phyloP scores from a whole-genome alignment of 148 eudicot species.

The Rhododendron molle region DNA sequence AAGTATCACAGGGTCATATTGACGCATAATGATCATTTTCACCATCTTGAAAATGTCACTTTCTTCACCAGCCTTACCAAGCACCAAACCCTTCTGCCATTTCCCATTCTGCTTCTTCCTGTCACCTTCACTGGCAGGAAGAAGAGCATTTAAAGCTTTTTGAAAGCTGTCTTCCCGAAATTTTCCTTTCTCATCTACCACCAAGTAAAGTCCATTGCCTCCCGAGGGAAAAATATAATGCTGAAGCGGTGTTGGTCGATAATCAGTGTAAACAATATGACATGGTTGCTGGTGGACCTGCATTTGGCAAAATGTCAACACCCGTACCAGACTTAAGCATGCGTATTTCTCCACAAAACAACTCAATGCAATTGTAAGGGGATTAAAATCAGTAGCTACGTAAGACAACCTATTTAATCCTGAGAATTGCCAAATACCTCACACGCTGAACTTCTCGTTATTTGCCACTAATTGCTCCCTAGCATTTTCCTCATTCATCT shows the following conservation, averaged over 20 bases:
- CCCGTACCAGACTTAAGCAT: constrained; percentile 14
- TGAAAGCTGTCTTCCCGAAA: constrained; percentile 99
- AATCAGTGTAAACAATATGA: constrained; percentile 97
- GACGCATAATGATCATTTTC: constrained; percentile 93
- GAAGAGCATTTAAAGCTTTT: constrained; percentile 91
- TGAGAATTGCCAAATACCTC: not conserved
- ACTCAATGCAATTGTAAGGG: not conserved
- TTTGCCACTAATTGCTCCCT: not conserved
- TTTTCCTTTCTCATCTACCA: constrained; percentile 90
- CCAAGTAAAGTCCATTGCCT: constrained; percentile 91
- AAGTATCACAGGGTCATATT: constrained; percentile 93
- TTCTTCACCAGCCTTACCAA: constrained; percentile 80
- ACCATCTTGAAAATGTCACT: constrained; percentile 98
- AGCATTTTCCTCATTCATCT: too few species aligned
- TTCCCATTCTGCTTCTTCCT: constrained; percentile 70
- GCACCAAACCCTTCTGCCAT: constrained; percentile 75
- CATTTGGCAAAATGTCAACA: constrained; percentile 22
- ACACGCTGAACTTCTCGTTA: not conserved
- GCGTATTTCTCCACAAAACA: not conserved
- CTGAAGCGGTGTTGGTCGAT: constrained; percentile 97
- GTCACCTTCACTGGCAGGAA: constrained; percentile 63
- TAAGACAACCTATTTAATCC: not conserved
- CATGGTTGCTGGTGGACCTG: constrained; percentile 99
- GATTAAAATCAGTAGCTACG: not conserved
- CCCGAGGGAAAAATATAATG: constrained; percentile 94